These are phyloP conservation scores for Apiospora sp. DNA, from an alignment of 2,329 filamentous ascomycete genomes.

Conservation along the genomic window DNA sequence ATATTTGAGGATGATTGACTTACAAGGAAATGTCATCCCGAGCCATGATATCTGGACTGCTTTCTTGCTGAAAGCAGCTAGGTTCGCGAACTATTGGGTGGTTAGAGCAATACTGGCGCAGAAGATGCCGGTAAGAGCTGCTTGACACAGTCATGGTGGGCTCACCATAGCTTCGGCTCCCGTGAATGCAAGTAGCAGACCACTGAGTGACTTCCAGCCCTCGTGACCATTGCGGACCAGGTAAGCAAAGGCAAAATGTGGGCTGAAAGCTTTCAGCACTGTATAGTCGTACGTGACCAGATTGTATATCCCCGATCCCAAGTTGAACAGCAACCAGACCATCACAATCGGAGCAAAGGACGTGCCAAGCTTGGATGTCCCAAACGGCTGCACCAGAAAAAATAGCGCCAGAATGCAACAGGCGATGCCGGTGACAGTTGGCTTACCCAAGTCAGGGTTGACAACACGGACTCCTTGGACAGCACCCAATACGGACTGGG, in stretches of 20 bases:
- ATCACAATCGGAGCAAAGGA: conserved; percentile 70
- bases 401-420: conserved; percentile 68
- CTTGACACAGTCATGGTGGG: background rate
- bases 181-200: conserved; percentile 75
- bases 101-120: background rate
- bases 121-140: background rate
- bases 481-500: conserved; percentile 71
- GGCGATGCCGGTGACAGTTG: conserved; percentile 66
- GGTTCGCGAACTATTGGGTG: conserved; percentile 65
- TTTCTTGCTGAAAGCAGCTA: conserved; percentile 72
- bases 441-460: conserved; percentile 57
- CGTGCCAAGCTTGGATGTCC: conserved; percentile 64
- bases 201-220: conserved; percentile 69
- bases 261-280: conserved; percentile 61
- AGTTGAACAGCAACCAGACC: conserved; percentile 69
- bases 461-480: conserved; percentile 68
- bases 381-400: conserved; percentile 70
- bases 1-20: background rate
- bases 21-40: conserved; percentile 68
- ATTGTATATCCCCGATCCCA: conserved; percentile 67
- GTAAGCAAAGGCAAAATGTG: conserved; percentile 64
- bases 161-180: conserved; percentile 69
- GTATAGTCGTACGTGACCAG: conserved; percentile 55
- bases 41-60: conserved; percentile 78
- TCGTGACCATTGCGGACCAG: conserved; percentile 63